phyloP scores from a whole-genome alignment of 768 basidiomycete species.

The Gloeopeniophorella convolvens region DNA sequence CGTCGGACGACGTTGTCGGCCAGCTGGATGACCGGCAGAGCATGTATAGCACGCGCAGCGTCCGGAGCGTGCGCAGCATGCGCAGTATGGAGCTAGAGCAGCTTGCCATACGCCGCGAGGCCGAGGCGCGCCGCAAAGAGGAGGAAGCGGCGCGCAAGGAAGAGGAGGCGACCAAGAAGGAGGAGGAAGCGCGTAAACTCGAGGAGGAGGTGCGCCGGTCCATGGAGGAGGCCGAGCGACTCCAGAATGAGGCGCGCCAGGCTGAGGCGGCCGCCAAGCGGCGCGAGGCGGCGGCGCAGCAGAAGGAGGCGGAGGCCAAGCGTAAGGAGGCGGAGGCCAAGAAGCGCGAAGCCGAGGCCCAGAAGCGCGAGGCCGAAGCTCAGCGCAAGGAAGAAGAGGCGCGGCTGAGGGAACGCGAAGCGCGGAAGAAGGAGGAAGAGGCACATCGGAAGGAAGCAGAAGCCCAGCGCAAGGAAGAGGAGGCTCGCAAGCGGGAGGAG shows the following conservation, averaged over 20 bases:
- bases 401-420: slow-evolving; percentile 29
- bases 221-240: slow-evolving; percentile 19
- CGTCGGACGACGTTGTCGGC: slow-evolving; percentile 15
- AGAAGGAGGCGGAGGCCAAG: slow-evolving; percentile 19
- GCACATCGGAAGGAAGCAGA: slow-evolving; percentile 27
- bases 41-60: slow-evolving; percentile 9
- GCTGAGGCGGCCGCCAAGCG: slow-evolving; percentile 23
- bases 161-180: slow-evolving; percentile 22
- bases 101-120: slow-evolving; percentile 17
- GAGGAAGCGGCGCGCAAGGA: slow-evolving; percentile 29
- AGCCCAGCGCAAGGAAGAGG: slow-evolving; percentile 28
- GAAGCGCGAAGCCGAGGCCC: slow-evolving; percentile 30
- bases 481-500: slow-evolving; percentile 26
- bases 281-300: slow-evolving; percentile 19
- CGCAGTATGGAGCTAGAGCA: slow-evolving; percentile 21
- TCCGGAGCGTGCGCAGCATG: slow-evolving; percentile 13
- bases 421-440: slow-evolving; percentile 27
- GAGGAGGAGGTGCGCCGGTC: slow-evolving; percentile 22
- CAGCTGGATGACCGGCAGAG: slow-evolving; percentile 16
- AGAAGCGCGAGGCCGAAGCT: slow-evolving; percentile 30
- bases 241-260: slow-evolving; percentile 20
- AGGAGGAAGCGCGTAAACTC: slow-evolving; percentile 22
- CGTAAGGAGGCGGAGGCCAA: slow-evolving; percentile 26
- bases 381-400: slow-evolving; percentile 28
- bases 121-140: slow-evolving; percentile 19